Evolutionary conservation across 148 eudicot genomes (phyloP).

Genomic region (Rhododendron kiyosumense): DNA sequence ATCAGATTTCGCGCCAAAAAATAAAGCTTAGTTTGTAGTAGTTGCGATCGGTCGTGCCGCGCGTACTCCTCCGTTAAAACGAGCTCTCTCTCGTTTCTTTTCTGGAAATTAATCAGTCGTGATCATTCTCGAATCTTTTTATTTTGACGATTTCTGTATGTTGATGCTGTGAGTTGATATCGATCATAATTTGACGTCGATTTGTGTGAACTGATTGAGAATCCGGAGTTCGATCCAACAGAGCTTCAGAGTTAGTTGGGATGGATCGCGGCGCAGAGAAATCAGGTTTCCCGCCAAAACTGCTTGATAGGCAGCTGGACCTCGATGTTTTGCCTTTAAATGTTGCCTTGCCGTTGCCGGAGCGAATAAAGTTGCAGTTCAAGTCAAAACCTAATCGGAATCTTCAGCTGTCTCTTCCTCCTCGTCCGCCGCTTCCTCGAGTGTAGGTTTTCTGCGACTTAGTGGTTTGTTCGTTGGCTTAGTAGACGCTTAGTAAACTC

Average conservation of each 20-base stretch:
- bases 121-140: background rate
- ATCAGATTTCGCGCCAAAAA: background rate
- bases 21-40: too few species aligned
- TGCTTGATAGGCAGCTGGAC: background rate
- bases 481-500: background rate
- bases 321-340: background rate
- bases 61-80: too few species aligned
- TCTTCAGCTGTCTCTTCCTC: background rate
- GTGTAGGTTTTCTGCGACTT: background rate
- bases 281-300: constrained; percentile 8
- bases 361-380: background rate
- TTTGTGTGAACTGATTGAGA: background rate
- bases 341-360: background rate
- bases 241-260: too few species aligned
- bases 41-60: too few species aligned
- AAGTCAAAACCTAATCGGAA: background rate
- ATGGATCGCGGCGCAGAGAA: background rate
- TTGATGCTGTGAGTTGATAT: background rate
- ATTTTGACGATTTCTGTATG: background rate
- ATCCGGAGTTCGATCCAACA: background rate
- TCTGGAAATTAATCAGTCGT: too few species aligned
- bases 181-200: background rate
- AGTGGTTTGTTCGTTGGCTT: background rate
- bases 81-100: background rate
- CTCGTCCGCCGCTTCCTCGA: background rate